Evolutionary conservation across 352 stramenopile species (phyloP), one percentile per base, ranked within the genome.

Genomic region (Pythium monospermum): DNA sequence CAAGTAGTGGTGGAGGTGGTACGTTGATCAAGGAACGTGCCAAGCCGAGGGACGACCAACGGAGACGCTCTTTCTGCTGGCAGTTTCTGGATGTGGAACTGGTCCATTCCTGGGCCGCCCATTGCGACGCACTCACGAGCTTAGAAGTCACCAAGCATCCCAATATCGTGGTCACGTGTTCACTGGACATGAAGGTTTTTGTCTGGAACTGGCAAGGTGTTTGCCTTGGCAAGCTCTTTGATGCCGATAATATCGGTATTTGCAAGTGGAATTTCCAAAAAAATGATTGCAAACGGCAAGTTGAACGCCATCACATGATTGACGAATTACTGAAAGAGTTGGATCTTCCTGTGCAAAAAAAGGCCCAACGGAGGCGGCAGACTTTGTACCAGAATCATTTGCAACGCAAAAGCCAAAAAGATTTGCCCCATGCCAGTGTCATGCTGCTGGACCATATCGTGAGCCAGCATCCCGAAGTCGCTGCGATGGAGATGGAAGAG

Each of bases 381-480:
- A 75, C 61, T 0, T 31, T 83, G 3, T 84, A 76, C 40, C 42
- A 76, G 6, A 66, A 76, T 18, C 76, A 87, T 26, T 62, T 81
- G 2, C 60, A 68, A 35, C 69, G 68, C 13, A 74, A 73, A 22
- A 83, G 63, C 32, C 52, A 73, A 26, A 66, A 66, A n/a, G 68
- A 85, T 5, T 32, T 83, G 1, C 59, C 59, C 3, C 65, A 71
- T 32, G 66, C 84, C 2, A 83, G 68, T 32, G 52, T 66, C 2
- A 73, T 87, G 61, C 26, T 87, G 40, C 32, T 87, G 0, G 76
- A 85, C n/a, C 76, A 87, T 39, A 73, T 87, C 12, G 74, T 84
- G 44, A 85, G 64, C 47, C 77, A 83, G 40, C 74, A 79, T 33
- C 71, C 73, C 0, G 76, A 87, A 35, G 64, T 87, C 0, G 61